Evolutionary conservation across 1,284 basidiomycete genomes (phyloP).

Genomic region (Phellopilus nigrolimitatus): DNA sequence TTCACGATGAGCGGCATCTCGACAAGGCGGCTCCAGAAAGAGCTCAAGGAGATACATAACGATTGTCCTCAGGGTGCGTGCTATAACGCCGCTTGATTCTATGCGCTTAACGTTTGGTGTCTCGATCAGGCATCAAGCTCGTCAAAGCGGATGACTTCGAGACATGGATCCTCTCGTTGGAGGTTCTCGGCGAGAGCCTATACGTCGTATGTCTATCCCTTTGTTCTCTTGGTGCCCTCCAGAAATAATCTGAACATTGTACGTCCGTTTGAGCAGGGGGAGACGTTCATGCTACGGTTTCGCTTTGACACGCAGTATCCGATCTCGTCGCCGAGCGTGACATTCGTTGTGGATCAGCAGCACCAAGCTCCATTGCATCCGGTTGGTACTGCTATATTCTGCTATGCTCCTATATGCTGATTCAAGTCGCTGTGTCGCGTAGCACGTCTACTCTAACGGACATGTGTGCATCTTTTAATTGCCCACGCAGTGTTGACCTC

Average conservation of each 20-base stretch:
- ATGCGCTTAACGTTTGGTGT: background rate
- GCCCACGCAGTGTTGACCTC: background rate
- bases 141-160: conserved; percentile 68
- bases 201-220: conserved; percentile 48
- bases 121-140: conserved; percentile 56
- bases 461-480: conserved; percentile 40
- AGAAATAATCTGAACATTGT: too few relatives aligned
- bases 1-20: conserved; percentile 26
- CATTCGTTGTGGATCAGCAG: conserved; percentile 65
- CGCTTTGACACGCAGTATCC: conserved; percentile 73
- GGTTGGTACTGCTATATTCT: conserved; percentile 39
- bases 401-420: conserved; percentile 20
- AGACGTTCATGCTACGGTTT: conserved; percentile 72
- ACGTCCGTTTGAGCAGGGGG: conserved; percentile 42
- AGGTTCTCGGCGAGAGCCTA: conserved; percentile 73
- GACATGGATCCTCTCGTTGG: conserved; percentile 69
- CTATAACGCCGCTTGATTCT: background rate
- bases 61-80: conserved; percentile 24
- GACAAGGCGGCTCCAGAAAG: conserved; percentile 27
- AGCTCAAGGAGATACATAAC: conserved; percentile 28
- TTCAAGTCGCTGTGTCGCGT: conserved; percentile 12
- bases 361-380: conserved; percentile 68
- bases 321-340: conserved; percentile 78
- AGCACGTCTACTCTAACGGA: conserved; percentile 84
- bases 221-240: too few relatives aligned